Percentiles rank a stretch among this genome's conserved stretches.
Conservation (phyloP, 179 eudicot species). For the Kewa caespitosa region DNA sequence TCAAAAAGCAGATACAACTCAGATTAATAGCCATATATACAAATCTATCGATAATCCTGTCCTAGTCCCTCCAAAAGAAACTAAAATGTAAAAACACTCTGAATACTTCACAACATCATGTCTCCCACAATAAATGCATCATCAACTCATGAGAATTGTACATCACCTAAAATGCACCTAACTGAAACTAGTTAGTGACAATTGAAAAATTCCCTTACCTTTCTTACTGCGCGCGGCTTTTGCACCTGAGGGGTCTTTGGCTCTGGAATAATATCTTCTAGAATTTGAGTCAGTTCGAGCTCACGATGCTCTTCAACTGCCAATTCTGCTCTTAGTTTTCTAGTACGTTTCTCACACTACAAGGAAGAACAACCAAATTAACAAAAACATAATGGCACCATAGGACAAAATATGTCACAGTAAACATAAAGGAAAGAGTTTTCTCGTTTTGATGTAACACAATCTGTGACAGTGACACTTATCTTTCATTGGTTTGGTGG, state of each 20-base stretch:
- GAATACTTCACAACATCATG: not conserved
- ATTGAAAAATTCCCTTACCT: slow-evolving; percentile 43
- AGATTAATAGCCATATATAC: too few relatives aligned
- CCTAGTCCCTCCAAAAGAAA: too few relatives aligned
- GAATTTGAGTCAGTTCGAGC: slow-evolving; percentile 69
- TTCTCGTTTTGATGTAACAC: not conserved
- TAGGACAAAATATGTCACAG: not conserved
- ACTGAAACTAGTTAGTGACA: not conserved
- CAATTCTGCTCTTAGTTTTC: slow-evolving; percentile 86
- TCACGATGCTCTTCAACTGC: slow-evolving; percentile 85
- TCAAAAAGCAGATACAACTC: too few relatives aligned
- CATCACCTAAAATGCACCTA: not conserved
- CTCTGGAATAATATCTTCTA: slow-evolving; percentile 66
- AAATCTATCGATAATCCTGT: too few relatives aligned
- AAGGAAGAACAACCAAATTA: slow-evolving; percentile 11
- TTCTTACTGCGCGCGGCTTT: slow-evolving; percentile 64
- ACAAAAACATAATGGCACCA: slow-evolving; percentile 3
- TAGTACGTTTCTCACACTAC: slow-evolving; percentile 91
- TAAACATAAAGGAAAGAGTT: not conserved
- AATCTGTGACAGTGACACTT: not conserved
- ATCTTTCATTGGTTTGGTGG: not conserved
- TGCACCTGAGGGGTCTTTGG: slow-evolving; percentile 51
- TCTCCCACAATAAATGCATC: not conserved
- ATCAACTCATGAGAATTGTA: not conserved
- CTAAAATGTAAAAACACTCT: not conserved